A percentile compares a stretch with the other conserved stretches of the same genome.
phyloP scores from a whole-genome alignment of 257 asterid species.

The Fraxinus anomala region DNA sequence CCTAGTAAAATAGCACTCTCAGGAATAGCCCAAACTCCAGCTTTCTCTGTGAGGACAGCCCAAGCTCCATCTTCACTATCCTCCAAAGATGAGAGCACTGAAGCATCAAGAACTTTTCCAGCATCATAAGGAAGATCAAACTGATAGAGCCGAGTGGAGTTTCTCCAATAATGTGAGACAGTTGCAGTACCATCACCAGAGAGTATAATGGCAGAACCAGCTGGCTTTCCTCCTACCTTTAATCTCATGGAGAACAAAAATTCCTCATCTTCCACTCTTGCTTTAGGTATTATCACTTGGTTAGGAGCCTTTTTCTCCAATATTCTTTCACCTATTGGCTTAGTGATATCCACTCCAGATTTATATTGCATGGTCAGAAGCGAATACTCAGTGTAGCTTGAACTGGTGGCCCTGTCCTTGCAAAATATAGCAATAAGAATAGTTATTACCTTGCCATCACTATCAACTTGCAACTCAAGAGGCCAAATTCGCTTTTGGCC shows the following conservation, averaged over 20 bases:
- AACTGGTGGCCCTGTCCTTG: slow-evolving; percentile 80
- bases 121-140: slow-evolving; percentile 95
- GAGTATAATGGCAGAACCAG: slow-evolving; percentile 83
- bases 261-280: slow-evolving; percentile 88
- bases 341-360: slow-evolving; percentile 63
- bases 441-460: slow-evolving; percentile 79
- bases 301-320: slow-evolving; percentile 82
- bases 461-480: slow-evolving; percentile 74
- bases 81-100: slow-evolving; percentile 72
- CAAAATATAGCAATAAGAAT: slow-evolving; percentile 86
- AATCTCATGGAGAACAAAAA: slow-evolving; percentile 82
- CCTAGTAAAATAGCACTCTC: slow-evolving; percentile 88
- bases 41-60: slow-evolving; percentile 94
- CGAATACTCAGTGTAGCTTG: slow-evolving; percentile 95
- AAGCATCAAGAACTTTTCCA: slow-evolving; percentile 92
- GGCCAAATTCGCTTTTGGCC: slow-evolving; percentile 96
- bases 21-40: slow-evolving; percentile 98
- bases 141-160: slow-evolving; percentile 81
- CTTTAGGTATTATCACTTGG: slow-evolving; percentile 95
- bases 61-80: slow-evolving; percentile 83
- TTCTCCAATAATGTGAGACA: slow-evolving; percentile 85
- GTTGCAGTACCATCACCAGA: slow-evolving; percentile 99
- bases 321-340: slow-evolving; percentile 58
- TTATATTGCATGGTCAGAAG: slow-evolving; percentile 91
- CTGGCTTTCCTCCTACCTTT: slow-evolving; percentile 86